Evolutionary conservation across 345 rosid genomes (phyloP).

Genomic region (Pistacia atlantica): DNA sequence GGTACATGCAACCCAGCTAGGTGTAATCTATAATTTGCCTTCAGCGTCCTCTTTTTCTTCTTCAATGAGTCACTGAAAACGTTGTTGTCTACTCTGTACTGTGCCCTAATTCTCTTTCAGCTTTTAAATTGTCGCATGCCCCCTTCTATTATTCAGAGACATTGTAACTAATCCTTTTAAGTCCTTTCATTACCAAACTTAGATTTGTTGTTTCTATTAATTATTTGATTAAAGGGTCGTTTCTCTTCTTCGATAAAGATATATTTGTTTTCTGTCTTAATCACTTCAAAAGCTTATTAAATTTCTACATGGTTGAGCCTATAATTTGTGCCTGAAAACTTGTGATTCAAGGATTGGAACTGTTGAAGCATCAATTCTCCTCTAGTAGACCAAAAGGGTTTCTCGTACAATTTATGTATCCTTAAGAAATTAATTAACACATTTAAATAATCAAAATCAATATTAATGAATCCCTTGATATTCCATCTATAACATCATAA

Average conservation of each 20-base stretch:
- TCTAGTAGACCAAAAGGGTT: background rate
- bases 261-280: background rate
- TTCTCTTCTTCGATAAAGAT: background rate
- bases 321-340: too few species aligned
- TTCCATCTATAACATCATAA: background rate
- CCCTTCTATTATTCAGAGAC: constrained; percentile 22
- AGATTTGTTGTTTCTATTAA: background rate
- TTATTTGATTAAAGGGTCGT: background rate
- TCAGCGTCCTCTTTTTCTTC: constrained; percentile 3
- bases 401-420: background rate
- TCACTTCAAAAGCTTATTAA: background rate
- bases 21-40: background rate
- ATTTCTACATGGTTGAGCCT: too few species aligned
- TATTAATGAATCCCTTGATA: background rate
- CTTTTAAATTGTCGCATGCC: background rate
- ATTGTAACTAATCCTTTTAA: constrained; percentile 12
- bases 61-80: background rate
- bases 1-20: constrained; percentile 35
- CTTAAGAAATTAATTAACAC: background rate
- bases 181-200: background rate
- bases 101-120: constrained; percentile 16
- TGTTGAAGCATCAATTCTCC: background rate
- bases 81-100: background rate
- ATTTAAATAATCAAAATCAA: background rate
- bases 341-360: too few species aligned